Evolutionary conservation across 495 filamentous ascomycete species (phyloP).

Genomic region (Xylaria bambusicola): DNA sequence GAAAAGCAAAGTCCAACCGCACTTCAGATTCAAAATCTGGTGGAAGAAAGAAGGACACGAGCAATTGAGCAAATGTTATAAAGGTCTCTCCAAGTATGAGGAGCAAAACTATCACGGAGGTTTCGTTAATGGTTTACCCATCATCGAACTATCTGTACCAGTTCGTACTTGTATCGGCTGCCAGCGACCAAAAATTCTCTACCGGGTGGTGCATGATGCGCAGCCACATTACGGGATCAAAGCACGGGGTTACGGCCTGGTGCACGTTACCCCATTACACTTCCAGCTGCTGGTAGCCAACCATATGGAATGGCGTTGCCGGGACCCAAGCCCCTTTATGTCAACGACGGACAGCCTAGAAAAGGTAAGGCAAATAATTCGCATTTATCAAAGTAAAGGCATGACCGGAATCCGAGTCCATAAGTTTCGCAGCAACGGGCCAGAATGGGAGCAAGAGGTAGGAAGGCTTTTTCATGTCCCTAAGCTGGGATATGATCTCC

Average conservation of each 20-base stretch:
- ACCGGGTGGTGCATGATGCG: neutral
- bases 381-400: neutral
- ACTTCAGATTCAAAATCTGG: no score
- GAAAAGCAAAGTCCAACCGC: no score
- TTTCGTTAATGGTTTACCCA: neutral
- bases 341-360: neutral
- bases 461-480: neutral
- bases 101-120: neutral
- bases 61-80: neutral
- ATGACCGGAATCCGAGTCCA: neutral
- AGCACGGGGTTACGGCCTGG: neutral
- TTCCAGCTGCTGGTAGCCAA: neutral
- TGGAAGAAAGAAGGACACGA: neutral
- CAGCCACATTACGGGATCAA: neutral
- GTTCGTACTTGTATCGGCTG: neutral
- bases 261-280: neutral
- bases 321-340: neutral
- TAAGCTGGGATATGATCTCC: neutral
- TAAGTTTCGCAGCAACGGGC: neutral
- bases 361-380: neutral
- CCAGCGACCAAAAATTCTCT: neutral
- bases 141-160: neutral
- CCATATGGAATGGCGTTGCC: neutral
- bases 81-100: neutral
- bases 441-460: neutral